Percentiles rank a stretch among this genome's conserved stretches.
Evolutionary conservation across 768 basidiomycete genomes (phyloP).

Genomic region (Gloeophyllum trabeum): DNA sequence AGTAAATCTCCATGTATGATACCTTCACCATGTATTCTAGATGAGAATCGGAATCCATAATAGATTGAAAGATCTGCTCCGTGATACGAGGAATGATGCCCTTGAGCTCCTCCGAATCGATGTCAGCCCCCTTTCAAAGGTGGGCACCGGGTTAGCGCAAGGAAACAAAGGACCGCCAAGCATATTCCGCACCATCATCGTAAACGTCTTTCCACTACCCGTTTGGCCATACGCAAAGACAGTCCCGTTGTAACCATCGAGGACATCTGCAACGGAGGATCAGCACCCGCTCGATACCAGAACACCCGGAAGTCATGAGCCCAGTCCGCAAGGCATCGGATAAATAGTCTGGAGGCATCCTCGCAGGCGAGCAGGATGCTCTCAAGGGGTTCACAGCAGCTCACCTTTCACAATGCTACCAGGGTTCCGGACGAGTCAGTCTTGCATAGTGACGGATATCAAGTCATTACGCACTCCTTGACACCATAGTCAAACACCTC

Average conservation of each 20-base stretch:
- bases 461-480: conserved; percentile 61
- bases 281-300: too few relatives aligned
- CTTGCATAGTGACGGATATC: conserved; percentile 2
- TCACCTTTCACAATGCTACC: background rate
- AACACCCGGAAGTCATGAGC: too few relatives aligned
- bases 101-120: conserved; percentile 86
- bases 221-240: conserved; percentile 86
- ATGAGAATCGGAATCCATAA: conserved; percentile 89
- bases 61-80: conserved; percentile 97
- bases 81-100: conserved; percentile 98
- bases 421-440: conserved; percentile 4
- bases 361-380: too few relatives aligned
- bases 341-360: too few relatives aligned
- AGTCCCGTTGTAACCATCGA: conserved; percentile 97
- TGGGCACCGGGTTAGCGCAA: conserved; percentile 4
- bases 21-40: conserved; percentile 99
- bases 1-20: conserved; percentile 99
- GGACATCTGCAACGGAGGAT: conserved; percentile 56
- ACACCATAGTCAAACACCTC: conserved; percentile 99
- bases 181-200: conserved; percentile 79
- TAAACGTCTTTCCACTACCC: conserved; percentile 87
- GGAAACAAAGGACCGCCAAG: too few relatives aligned
- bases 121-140: conserved; percentile 77
- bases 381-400: background rate
- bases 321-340: too few relatives aligned